A percentile compares a stretch with the other conserved stretches of the same genome.
Evolutionary conservation across 176 grass and related monocot genomes (phyloP).

Genomic region (Tillandsia leiboldiana): DNA sequence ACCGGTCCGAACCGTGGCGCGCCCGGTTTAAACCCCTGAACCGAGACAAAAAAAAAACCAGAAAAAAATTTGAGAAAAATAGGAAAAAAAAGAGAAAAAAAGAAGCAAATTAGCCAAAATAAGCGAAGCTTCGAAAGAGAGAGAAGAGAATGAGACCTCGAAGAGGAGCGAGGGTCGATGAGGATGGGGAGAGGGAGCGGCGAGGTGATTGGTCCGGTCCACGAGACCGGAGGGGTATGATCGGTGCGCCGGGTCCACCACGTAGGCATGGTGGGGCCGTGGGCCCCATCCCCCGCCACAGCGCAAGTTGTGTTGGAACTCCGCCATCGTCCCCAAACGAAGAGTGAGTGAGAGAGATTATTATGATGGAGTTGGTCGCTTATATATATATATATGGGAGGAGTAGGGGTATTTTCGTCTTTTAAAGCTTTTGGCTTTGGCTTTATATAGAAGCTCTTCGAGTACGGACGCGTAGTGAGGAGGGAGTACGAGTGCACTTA

Average conservation of each 20-base stretch:
- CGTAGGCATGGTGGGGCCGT: not conserved
- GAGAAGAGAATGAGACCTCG: not conserved
- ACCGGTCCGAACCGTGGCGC: not conserved
- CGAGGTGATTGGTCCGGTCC: too few relatives aligned
- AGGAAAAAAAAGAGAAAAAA: not conserved
- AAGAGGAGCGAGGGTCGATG: not conserved
- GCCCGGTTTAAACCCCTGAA: not conserved
- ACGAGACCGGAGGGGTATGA: too few relatives aligned
- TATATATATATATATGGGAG: not conserved
- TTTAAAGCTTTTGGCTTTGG: not conserved
- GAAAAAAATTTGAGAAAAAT: not conserved
- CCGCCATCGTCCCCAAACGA: not conserved
- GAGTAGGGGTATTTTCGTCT: not conserved
- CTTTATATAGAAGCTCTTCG: not conserved
- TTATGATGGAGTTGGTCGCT: not conserved
- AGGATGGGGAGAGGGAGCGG: not conserved
- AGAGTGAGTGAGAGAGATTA: not conserved
- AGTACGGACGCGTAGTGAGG: not conserved
- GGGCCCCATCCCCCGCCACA: conserved; percentile 8
- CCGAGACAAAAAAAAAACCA: not conserved
- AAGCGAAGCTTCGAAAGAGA: not conserved
- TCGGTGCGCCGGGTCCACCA: not conserved
- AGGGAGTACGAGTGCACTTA: not conserved
- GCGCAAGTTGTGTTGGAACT: conserved; percentile 9
- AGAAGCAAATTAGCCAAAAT: not conserved